Conservation (phyloP, 2,329 filamentous ascomycete genomes). For the Penicillium decumbens region DNA sequence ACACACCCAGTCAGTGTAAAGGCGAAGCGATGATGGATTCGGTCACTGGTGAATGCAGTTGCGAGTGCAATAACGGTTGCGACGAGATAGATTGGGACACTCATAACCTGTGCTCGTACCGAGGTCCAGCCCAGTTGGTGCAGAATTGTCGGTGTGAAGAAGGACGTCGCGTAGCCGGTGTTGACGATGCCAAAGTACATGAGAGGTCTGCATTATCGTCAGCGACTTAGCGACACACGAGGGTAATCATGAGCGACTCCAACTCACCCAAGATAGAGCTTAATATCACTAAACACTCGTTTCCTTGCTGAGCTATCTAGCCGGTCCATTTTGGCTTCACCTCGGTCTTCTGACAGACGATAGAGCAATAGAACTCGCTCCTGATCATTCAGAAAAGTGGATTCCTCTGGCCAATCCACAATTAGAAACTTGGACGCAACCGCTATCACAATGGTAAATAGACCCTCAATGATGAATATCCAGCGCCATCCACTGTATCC, state of each 20-base stretch:
- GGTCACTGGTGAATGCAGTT: slow-evolving; percentile 49
- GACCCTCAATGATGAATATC: slow-evolving; percentile 50
- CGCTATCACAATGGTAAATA: slow-evolving; percentile 46
- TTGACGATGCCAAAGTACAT: slow-evolving; percentile 60
- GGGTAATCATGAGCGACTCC: background rate
- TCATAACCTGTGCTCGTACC: slow-evolving; percentile 48
- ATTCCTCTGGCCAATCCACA: slow-evolving; percentile 43
- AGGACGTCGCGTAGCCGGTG: slow-evolving; percentile 44
- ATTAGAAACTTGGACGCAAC: slow-evolving; percentile 49
- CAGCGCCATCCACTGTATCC: slow-evolving; percentile 44
- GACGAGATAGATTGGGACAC: slow-evolving; percentile 56
- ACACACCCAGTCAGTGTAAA: slow-evolving; percentile 52
- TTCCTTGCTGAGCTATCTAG: slow-evolving; percentile 47
- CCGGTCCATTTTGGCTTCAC: slow-evolving; percentile 50
- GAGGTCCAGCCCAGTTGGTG: slow-evolving; percentile 53
- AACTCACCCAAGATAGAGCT: slow-evolving; percentile 39
- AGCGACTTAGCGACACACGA: background rate
- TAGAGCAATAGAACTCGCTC: slow-evolving; percentile 44
- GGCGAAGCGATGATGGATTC: slow-evolving; percentile 49
- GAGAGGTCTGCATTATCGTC: slow-evolving; percentile 39
- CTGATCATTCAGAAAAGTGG: slow-evolving; percentile 45
- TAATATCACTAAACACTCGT: slow-evolving; percentile 45
- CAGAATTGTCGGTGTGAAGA: slow-evolving; percentile 44
- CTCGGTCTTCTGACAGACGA: slow-evolving; percentile 43
- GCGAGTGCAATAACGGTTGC: slow-evolving; percentile 58